Conservation (phyloP, 2,329 filamentous ascomycete genomes). For the Seiridium cupressi region DNA sequence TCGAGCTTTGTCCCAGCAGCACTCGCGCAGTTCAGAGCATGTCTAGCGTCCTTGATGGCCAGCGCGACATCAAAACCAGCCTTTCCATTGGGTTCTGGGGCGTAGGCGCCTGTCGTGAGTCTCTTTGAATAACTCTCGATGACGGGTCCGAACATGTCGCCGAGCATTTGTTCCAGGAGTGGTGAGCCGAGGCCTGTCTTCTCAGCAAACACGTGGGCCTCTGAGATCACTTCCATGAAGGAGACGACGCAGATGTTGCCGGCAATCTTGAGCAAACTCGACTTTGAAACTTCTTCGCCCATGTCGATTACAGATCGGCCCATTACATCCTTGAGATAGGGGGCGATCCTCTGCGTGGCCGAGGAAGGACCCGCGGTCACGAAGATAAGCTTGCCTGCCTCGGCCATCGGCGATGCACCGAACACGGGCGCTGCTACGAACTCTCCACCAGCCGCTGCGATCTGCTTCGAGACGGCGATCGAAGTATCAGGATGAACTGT, state of each 20-base stretch:
- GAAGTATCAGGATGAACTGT: constrained; percentile 33
- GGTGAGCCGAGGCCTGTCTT: constrained; percentile 39
- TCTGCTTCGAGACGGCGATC: constrained; percentile 25
- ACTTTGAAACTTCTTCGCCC: constrained; percentile 38
- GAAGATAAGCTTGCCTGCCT: constrained; percentile 42
- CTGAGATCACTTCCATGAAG: constrained; percentile 42
- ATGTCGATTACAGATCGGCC: constrained; percentile 37
- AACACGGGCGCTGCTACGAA: constrained; percentile 39
- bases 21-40: constrained; percentile 21
- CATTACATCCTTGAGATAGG: constrained; percentile 41
- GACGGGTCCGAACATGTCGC: constrained; percentile 39
- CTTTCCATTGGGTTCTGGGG: constrained; percentile 24
- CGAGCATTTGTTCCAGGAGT: constrained; percentile 39
- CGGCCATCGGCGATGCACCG: constrained; percentile 39
- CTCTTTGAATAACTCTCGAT: constrained; percentile 40
- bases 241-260: constrained; percentile 27
- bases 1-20: constrained; percentile 15
- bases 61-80: constrained; percentile 20
- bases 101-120: constrained; percentile 39
- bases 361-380: constrained; percentile 35
- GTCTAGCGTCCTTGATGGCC: constrained; percentile 23
- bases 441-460: constrained; percentile 30
- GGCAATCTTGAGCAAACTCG: constrained; percentile 41
- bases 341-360: constrained; percentile 31
- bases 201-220: constrained; percentile 44